Evolutionary conservation across 305 asterid species (phyloP).

Genomic region (Solanum chacoense): DNA sequence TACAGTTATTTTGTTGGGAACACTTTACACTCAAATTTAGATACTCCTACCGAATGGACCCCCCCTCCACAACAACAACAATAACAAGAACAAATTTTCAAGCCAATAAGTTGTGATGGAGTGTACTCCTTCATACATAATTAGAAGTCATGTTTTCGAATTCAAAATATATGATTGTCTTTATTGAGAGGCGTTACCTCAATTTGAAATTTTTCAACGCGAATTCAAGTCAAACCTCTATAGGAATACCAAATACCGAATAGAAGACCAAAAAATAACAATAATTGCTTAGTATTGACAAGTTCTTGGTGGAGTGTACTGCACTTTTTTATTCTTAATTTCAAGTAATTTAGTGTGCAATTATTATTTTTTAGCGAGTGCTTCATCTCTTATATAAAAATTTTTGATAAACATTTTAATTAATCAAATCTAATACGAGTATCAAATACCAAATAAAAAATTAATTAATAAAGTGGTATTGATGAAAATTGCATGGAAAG

Average conservation of each 20-base stretch:
- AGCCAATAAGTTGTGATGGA: neutral
- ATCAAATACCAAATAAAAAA: neutral
- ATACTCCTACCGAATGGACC: neutral
- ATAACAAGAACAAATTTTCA: neutral
- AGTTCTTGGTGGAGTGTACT: neutral
- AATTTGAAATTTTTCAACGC: neutral
- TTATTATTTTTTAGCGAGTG: neutral
- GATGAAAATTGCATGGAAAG: neutral
- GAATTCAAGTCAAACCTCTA: neutral
- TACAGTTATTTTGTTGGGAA: neutral
- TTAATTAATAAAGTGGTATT: neutral
- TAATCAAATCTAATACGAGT: neutral
- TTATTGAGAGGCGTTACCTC: neutral
- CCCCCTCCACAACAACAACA: neutral
- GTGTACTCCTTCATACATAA: neutral
- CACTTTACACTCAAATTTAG: neutral
- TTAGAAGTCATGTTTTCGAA: too few species aligned
- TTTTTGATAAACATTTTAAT: neutral
- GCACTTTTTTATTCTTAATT: neutral
- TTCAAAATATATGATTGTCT: neutral
- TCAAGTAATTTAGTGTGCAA: neutral
- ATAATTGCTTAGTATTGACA: neutral
- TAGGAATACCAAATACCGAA: neutral
- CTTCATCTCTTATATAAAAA: neutral
- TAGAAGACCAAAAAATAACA: neutral